Percentiles rank a stretch among this genome's conserved stretches.
phyloP scores from a whole-genome alignment of 331 rosid genomes.

The Pyrus hybrid region DNA sequence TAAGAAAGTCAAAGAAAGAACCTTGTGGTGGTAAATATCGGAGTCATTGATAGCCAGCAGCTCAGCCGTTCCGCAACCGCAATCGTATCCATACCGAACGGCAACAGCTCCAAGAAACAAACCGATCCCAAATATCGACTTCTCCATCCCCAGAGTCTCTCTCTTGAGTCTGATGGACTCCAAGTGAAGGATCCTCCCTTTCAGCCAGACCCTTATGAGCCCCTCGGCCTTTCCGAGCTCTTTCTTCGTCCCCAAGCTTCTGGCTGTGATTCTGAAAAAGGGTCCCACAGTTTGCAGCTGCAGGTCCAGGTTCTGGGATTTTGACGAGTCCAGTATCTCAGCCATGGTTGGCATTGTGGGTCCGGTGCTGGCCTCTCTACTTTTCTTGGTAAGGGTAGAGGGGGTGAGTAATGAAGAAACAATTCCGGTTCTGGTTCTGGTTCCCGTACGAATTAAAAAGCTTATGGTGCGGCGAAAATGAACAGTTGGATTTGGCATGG shows the following conservation, averaged over 20 bases:
- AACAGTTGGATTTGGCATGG: background rate
- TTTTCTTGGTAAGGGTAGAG: background rate
- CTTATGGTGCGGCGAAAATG: no score
- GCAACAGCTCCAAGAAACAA: constrained; percentile 87
- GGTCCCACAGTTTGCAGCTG: constrained; percentile 76
- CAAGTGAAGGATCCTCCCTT: constrained; percentile 67
- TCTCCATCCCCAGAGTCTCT: constrained; percentile 80
- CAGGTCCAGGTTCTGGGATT: constrained; percentile 55
- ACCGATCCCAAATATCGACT: constrained; percentile 85
- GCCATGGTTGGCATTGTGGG: constrained; percentile 50
- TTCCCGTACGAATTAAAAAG: background rate
- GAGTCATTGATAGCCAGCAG: constrained; percentile 82
- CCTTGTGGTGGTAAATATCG: constrained; percentile 77
- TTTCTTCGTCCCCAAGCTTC: constrained; percentile 30
- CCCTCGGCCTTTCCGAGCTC: constrained; percentile 89
- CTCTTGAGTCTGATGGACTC: constrained; percentile 61
- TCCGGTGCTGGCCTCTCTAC: background rate
- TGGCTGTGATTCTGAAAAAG: constrained; percentile 81
- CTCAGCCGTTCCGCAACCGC: constrained; percentile 61
- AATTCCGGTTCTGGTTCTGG: constrained; percentile 9
- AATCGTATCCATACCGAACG: constrained; percentile 64
- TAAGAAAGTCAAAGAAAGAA: constrained; percentile 9
- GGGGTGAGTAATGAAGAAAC: background rate
- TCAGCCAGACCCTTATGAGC: constrained; percentile 49
- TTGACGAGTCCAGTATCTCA: constrained; percentile 59